Conservation (phyloP, 2,329 filamentous ascomycete species). For the Penicillium nordicum region DNA sequence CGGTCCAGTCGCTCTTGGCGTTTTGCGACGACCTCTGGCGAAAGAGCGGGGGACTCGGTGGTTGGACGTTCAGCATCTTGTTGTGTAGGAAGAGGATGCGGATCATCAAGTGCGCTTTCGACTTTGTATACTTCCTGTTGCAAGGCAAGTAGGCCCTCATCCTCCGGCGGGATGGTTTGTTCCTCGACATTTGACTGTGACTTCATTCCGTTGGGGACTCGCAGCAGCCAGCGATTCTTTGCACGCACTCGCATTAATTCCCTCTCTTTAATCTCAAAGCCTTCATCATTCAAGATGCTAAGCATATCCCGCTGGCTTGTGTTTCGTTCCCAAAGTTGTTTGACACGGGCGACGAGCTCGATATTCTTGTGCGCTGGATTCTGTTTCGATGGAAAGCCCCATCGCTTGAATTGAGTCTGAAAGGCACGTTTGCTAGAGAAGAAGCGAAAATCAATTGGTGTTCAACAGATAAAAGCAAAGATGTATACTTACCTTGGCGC, state of each 20-base stretch:
- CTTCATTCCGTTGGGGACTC: slow-evolving; percentile 59
- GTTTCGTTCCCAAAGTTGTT: slow-evolving; percentile 75
- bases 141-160: slow-evolving; percentile 38
- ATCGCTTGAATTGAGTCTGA: slow-evolving; percentile 71
- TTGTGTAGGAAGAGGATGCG: slow-evolving; percentile 25
- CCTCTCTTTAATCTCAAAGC: slow-evolving; percentile 67
- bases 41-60: slow-evolving; percentile 33
- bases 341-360: slow-evolving; percentile 64
- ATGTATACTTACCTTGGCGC: slow-evolving; percentile 59
- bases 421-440: slow-evolving; percentile 64
- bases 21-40: slow-evolving; percentile 51
- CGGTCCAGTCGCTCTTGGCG: slow-evolving; percentile 53
- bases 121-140: slow-evolving; percentile 41
- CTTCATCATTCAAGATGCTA: slow-evolving; percentile 64
- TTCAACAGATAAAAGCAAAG: slow-evolving; percentile 1
- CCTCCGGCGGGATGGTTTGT: slow-evolving; percentile 28
- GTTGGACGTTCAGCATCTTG: slow-evolving; percentile 16
- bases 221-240: slow-evolving; percentile 65
- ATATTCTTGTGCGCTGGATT: slow-evolving; percentile 68
- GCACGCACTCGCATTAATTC: slow-evolving; percentile 68
- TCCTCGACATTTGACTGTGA: slow-evolving; percentile 32
- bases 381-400: slow-evolving; percentile 74
- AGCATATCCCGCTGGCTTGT: slow-evolving; percentile 71
- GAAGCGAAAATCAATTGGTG: not conserved
- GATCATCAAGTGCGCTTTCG: slow-evolving; percentile 28